These are phyloP conservation scores for Salvia sclarea DNA, from an alignment of 305 asterid species.

Conservation along the genomic window DNA sequence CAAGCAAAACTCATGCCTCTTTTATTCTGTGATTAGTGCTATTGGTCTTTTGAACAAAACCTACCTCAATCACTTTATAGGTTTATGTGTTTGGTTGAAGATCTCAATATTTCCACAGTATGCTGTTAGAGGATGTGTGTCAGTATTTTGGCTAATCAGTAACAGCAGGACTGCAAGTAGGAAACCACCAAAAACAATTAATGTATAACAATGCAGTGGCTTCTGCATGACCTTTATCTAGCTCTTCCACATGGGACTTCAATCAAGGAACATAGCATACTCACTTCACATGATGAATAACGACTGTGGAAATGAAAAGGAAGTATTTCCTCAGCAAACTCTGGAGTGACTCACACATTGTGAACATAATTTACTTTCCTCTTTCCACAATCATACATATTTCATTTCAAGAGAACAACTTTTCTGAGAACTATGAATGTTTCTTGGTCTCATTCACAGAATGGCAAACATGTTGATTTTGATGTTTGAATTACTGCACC, in stretches of 20 bases:
- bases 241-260: conserved; percentile 4
- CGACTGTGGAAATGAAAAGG: background rate
- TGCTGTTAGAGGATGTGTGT: background rate
- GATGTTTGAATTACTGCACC: background rate
- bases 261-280: background rate
- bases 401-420: background rate
- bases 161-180: conserved; percentile 1
- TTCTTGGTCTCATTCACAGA: background rate
- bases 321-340: conserved; percentile 3
- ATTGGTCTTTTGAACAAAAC: background rate
- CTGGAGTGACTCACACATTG: background rate
- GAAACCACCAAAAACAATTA: conserved; percentile 4
- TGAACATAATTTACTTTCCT: background rate
- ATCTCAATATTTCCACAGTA: background rate
- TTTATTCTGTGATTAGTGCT: background rate
- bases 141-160: background rate
- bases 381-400: background rate
- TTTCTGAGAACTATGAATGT: background rate
- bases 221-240: background rate
- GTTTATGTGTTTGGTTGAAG: background rate
- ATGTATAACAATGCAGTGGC: conserved; percentile 4
- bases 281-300: conserved; percentile 5
- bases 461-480: background rate
- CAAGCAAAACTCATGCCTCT: background rate
- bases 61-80: background rate